Evolutionary conservation across 2,329 filamentous ascomycete species (phyloP), one percentile per base, ranked within the genome.

Genomic region (Phialemoniopsis sp.): DNA sequence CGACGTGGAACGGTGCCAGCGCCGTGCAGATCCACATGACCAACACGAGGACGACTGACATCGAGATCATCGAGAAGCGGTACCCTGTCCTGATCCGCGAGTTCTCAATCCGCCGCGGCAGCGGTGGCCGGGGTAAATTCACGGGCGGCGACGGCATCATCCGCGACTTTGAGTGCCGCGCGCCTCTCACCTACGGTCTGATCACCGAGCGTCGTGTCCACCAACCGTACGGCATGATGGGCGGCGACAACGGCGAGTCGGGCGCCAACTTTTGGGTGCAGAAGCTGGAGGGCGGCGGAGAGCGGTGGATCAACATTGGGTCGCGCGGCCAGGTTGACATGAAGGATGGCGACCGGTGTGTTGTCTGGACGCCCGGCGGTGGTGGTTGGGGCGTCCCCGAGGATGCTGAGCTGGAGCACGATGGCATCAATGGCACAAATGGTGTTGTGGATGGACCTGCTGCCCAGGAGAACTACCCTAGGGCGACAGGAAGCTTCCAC

Each of bases 381-480:
- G 87, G 87, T 32, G 87, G 82, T 0, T 91, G 85, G 85, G 86
- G 85, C 0, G 21, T 26, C 21, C 21, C 21, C 21, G 21, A 26
- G 21, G 21, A 26, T 26, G 21, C 10, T 10, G 21, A 26, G 21
- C 6, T 10, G 21, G 21, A 26, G 21, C 21, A 26, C 6, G 10
- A 26, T 10, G 21, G 21, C 10, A 10, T 26, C 21, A 26, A 26
- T 10, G 21, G 21, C 21, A 26, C 21, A 6, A 26, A 26, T 10
- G 21, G 21, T 26, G 21, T 26, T 10, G 21, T 26, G 21, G 21
- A 26, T 10, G 21, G 21, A 6, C 21, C 21, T 26, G 21, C 21
- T 6, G 21, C 21, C 21, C 21, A 26, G 21, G 21, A 26, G 21
- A 26, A 10, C 21, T 26, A 26, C 10, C 21, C 21, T 10, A 6